Conservation (phyloP, 2,329 filamentous ascomycete genomes). For the Arachnopeziza araneosa region DNA sequence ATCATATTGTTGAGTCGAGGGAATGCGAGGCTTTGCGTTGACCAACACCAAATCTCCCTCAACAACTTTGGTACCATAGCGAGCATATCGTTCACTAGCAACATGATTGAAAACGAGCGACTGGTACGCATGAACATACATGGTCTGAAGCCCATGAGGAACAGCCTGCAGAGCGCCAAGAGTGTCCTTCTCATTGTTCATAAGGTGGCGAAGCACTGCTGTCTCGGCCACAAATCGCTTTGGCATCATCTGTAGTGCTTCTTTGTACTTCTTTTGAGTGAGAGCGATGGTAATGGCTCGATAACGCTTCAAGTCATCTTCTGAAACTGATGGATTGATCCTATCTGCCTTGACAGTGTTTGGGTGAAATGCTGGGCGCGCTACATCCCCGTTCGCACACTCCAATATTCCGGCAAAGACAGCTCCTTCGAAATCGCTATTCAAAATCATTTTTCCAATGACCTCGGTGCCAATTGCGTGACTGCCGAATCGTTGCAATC, state of each 20-base stretch:
- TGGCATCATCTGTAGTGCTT: conserved; percentile 65
- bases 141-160: conserved; percentile 74
- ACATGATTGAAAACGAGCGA: conserved; percentile 90
- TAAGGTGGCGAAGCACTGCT: conserved; percentile 71
- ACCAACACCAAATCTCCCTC: conserved; percentile 65
- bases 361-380: not conserved
- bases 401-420: conserved; percentile 62
- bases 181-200: conserved; percentile 54
- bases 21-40: conserved; percentile 15
- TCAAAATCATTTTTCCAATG: conserved; percentile 77
- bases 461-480: conserved; percentile 81
- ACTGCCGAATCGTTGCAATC: conserved; percentile 92
- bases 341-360: conserved; percentile 38
- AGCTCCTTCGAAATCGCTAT: conserved; percentile 74
- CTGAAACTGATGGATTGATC: conserved; percentile 39
- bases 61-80: conserved; percentile 67
- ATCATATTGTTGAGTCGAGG: conserved; percentile 14
- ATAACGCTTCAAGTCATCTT: conserved; percentile 75
- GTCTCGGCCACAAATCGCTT: conserved; percentile 76
- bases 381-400: not conserved
- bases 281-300: conserved; percentile 69
- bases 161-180: conserved; percentile 77
- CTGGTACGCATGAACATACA: conserved; percentile 98
- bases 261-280: conserved; percentile 47
- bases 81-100: conserved; percentile 73